Base-by-base conservation (phyloP, 1,284 basidiomycete genomes). In the Sanghuangporus sanghuang region DNA sequence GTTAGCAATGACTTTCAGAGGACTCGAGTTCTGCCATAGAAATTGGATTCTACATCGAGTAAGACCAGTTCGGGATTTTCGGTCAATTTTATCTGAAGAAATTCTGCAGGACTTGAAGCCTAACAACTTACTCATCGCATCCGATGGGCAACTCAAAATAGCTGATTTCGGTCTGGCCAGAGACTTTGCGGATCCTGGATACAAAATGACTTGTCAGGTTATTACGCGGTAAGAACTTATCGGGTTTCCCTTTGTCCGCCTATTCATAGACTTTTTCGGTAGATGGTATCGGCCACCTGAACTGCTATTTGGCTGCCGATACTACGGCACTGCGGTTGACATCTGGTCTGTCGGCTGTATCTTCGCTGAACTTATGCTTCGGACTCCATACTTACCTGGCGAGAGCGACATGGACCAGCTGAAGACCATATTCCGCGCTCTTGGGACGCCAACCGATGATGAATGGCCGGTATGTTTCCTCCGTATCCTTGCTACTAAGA, bases 251-350 rank as follows among this genome's bases (percentile, higher is more conserved):
- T 23, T 18, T 23, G 14, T 55, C 62, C 11, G 12, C 52, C 42
- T 39, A 42, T 39, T 57, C n/a, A 42, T n/a, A 40, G 14, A 27
- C 36, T 42, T 6, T 57, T 11, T 38, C 38, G 23, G 23, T 38
- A 96, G 95, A 68, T 99, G 97, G 97, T 99, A 99, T 73, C 90
- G 97, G 14, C 94, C 96, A 3, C 96, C 96, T 8, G 95, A 98
- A n/a, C n/a, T n/a, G n/a, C n/a, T n/a, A n/a, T n/a, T n/a, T 67
- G 95, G 95, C 53, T 85, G 90, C 65, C 82, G 94, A 32, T 92
- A 93, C 71, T 98, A 98, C 74, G 86, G 92, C 69, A 87, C 90
- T 1, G 88, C 87, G 0, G 93, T 96, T 62, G 95, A 98, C 72
- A 87, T 95, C 59, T 98, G 95, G 95, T 94, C 93, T 18, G 90